phyloP scores from a whole-genome alignment of 108 stramenopile species.

The Nitzschia palea region DNA sequence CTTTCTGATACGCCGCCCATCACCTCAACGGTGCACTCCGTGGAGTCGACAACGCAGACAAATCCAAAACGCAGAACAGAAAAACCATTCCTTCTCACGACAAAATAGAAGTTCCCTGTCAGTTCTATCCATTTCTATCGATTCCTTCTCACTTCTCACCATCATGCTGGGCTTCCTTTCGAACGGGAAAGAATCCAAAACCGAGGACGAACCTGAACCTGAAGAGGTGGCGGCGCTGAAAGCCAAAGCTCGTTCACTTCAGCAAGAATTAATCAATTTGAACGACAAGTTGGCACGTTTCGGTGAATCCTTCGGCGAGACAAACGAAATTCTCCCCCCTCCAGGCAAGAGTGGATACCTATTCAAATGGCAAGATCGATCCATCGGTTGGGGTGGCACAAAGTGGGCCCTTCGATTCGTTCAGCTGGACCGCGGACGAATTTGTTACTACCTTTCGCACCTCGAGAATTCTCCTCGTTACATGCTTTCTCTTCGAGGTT shows the following conservation, averaged over 20 bases:
- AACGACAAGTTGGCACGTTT: conserved; percentile 5
- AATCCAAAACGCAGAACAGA: no score
- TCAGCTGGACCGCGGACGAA: conserved; percentile 51
- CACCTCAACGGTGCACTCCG: no score
- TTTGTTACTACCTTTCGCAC: conserved; percentile 66
- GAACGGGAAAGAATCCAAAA: conserved; percentile 5
- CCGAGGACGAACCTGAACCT: not conserved
- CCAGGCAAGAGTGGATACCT: conserved; percentile 55
- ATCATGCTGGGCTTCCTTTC: not conserved
- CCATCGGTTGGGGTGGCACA: conserved; percentile 79
- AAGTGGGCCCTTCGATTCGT: conserved; percentile 83
- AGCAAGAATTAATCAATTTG: conserved; percentile 13
- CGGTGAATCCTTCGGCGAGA: not conserved
- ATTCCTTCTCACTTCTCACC: no score
- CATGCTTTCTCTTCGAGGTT: conserved; percentile 64
- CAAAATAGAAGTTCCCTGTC: no score
- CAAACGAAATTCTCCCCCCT: conserved; percentile 16
- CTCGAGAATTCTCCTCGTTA: conserved; percentile 54
- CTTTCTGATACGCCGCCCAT: not conserved
- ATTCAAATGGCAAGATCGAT: conserved; percentile 81
- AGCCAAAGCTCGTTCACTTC: not conserved
- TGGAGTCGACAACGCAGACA: no score
- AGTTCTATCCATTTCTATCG: no score
- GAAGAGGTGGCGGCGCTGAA: not conserved
- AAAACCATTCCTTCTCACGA: no score